Evolutionary conservation across 2,329 filamentous ascomycete species (phyloP).

Genomic region (Pseudogymnoascus sp.): DNA sequence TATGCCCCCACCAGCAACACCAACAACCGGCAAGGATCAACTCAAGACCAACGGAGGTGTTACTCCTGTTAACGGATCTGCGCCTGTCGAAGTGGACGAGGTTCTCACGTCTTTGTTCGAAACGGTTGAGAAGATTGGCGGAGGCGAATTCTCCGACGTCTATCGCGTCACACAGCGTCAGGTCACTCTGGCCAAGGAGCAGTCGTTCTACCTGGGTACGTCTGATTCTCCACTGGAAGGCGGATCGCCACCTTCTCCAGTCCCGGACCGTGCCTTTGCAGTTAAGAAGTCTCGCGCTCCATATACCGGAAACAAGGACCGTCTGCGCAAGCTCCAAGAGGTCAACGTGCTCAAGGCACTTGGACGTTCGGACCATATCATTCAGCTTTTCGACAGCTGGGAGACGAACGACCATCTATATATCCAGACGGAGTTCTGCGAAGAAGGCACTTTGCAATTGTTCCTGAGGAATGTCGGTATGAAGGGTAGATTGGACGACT

Average conservation of each 20-base stretch:
- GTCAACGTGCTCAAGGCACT: constrained; percentile 72
- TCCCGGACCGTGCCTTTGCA: constrained; percentile 62
- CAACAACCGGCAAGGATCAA: constrained; percentile 53
- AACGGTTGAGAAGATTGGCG: constrained; percentile 70
- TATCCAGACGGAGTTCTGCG: constrained; percentile 95
- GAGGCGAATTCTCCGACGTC: constrained; percentile 89
- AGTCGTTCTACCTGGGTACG: constrained; percentile 30
- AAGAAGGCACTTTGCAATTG: constrained; percentile 80
- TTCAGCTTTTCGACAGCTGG: constrained; percentile 81
- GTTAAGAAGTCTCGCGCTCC: constrained; percentile 88
- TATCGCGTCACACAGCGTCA: constrained; percentile 59
- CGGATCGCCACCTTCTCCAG: constrained; percentile 43
- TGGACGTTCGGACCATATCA: constrained; percentile 71
- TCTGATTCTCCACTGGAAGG: constrained; percentile 39
- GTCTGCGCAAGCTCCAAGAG: constrained; percentile 76
- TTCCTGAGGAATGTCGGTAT: constrained; percentile 78
- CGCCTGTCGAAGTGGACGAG: constrained; percentile 66
- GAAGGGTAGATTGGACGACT: constrained; percentile 85
- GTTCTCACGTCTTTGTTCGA: constrained; percentile 68
- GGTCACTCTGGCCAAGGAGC: constrained; percentile 32
- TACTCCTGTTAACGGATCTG: constrained; percentile 60
- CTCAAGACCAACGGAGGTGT: constrained; percentile 51
- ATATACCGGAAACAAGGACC: constrained; percentile 68
- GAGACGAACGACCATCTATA: constrained; percentile 79
- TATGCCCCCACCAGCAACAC: constrained; percentile 67